Base-by-base conservation (phyloP, 2,329 filamentous ascomycete genomes). In the Paraphoma sp. region DNA sequence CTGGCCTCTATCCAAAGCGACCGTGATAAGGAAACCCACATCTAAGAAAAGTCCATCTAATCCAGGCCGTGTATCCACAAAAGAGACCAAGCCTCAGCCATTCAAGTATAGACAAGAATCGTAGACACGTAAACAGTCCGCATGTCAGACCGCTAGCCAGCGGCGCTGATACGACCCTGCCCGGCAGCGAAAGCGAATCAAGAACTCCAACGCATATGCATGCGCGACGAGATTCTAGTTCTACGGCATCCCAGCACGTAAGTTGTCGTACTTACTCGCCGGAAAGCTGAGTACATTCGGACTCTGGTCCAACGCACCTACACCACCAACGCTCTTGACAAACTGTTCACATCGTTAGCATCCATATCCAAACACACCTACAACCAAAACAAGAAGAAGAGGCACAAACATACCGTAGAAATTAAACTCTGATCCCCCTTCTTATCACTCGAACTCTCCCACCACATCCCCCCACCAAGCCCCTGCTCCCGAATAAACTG, bases 261-360 rank as follows among this genome's bases (percentile, higher is more conserved):
- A 63, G 69, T 92, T 92, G 49, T 91, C 88, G 65, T 91, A 92
- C 78, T 89, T 89, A 45, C 82, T 86, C 48, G 83, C 76, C 4
- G 89, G 89, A 69, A 87, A 91, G 40, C 78, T 76, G 38, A 91
- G 71, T 64, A 86, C 86, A 63, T 92, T 92, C 16, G 80, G 66
- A 48, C 76, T 79, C 68, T 78, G 77, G 58, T 86, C 80, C 33
- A 92, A 76, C 1, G 67, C 75, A 4, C 64, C 63, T 0, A 77
- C 72, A 0, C 87, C 86, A 16, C 87, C 88, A 10, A 91, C 75
- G 0, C 76, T 79, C 31, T 84, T 80, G 1, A 90, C 85, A 14
- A 69, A 76, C 72, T 76, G 43, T 11, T 46, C 14, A 2, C 3
- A 0, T 23, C 23, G 46, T 69, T 29, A 66, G 60, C 18, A 52